phyloP scores from a whole-genome alignment of 768 basidiomycete genomes.

The Macrocybe gigantea region DNA sequence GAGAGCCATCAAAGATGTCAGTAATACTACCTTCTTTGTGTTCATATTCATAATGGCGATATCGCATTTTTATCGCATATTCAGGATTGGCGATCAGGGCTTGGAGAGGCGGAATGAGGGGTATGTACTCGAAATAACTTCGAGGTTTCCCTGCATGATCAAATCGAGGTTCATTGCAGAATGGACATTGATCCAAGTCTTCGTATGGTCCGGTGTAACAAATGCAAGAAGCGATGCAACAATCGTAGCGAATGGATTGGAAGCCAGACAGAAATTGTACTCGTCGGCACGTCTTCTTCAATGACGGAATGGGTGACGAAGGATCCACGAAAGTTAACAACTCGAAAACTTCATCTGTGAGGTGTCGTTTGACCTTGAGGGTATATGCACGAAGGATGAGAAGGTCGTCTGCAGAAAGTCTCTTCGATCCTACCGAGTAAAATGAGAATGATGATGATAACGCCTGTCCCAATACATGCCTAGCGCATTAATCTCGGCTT shows the following conservation, averaged over 20 bases:
- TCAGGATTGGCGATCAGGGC: slow-evolving; percentile 7
- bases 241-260: slow-evolving; percentile 26
- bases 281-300: slow-evolving; percentile 14
- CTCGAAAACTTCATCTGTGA: slow-evolving; percentile 18
- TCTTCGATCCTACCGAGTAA: neutral
- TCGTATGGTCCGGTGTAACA: slow-evolving; percentile 27
- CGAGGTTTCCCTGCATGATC: slow-evolving; percentile 14
- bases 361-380: slow-evolving; percentile 20
- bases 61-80: slow-evolving; percentile 19
- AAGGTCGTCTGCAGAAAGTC: slow-evolving; percentile 16
- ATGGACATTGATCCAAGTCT: slow-evolving; percentile 23
- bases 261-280: slow-evolving; percentile 25
- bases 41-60: slow-evolving; percentile 13
- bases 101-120: slow-evolving; percentile 28
- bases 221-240: slow-evolving; percentile 36
- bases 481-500: too few relatives aligned
- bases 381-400: slow-evolving; percentile 21
- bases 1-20: slow-evolving; percentile 28
- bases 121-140: slow-evolving; percentile 28
- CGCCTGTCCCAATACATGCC: too few relatives aligned
- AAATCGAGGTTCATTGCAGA: slow-evolving; percentile 25
- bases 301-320: slow-evolving; percentile 5
- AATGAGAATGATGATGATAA: too few relatives aligned
- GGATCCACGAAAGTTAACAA: slow-evolving; percentile 19
- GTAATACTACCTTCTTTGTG: slow-evolving; percentile 10